These are phyloP conservation scores for Aegilops longissima DNA, from an alignment of 176 grass and related monocot species.

Conservation along the genomic window DNA sequence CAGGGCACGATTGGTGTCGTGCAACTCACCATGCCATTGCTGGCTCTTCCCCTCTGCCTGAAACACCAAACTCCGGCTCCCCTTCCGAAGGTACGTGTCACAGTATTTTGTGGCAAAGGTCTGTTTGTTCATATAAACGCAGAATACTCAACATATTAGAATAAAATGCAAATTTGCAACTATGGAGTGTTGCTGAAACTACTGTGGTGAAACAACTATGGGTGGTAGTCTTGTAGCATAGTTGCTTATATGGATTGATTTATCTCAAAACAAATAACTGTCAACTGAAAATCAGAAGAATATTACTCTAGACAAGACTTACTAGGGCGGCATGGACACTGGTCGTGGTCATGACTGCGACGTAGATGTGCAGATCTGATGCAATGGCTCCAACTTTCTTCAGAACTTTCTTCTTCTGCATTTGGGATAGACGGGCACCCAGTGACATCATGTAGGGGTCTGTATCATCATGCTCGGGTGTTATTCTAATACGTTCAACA, in stretches of 20 bases:
- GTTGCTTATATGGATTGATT: not conserved
- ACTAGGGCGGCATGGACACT: not conserved
- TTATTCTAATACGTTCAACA: not conserved
- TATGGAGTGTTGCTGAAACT: not conserved
- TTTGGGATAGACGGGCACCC: not conserved
- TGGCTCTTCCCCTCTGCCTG: too few relatives aligned
- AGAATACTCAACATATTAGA: too few relatives aligned
- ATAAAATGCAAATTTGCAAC: too few relatives aligned
- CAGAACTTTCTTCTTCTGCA: not conserved
- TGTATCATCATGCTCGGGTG: too few relatives aligned
- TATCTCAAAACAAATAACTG: not conserved
- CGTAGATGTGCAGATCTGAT: not conserved
- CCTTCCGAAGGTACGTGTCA: too few relatives aligned
- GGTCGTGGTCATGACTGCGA: not conserved
- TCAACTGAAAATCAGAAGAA: not conserved
- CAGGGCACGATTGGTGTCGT: too few relatives aligned
- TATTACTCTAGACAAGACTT: not conserved
- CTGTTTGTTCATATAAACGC: too few relatives aligned
- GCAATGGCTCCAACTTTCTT: not conserved
- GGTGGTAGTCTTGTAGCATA: not conserved
- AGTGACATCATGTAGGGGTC: not conserved
- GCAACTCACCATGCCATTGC: too few relatives aligned
- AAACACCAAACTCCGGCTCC: too few relatives aligned
- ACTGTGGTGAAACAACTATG: not conserved
- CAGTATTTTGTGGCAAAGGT: too few relatives aligned